Conservation (phyloP, 2,329 filamentous ascomycete genomes). For the Endoconidiophora laricicola region DNA sequence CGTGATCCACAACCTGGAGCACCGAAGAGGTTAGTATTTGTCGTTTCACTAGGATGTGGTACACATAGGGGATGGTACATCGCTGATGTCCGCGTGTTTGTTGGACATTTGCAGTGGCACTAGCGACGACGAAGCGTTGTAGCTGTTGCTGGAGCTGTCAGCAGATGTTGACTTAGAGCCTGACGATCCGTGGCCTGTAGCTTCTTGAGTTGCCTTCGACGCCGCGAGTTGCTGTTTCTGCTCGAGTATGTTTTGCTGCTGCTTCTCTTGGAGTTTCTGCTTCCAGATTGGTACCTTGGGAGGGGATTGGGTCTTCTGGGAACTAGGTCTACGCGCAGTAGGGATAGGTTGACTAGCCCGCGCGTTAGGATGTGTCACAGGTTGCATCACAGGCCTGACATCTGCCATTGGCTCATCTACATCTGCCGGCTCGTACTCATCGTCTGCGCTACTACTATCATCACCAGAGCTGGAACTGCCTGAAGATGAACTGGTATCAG, state of each 20-base stretch:
- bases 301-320: background rate
- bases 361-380: too few species aligned
- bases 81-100: slow-evolving; percentile 3
- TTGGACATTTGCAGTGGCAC: too few species aligned
- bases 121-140: too few species aligned
- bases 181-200: too few species aligned
- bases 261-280: slow-evolving; percentile 1
- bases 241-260: background rate
- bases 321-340: background rate
- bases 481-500: too few species aligned
- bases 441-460: background rate
- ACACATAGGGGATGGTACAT: slow-evolving; percentile 2
- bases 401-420: background rate
- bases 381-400: too few species aligned
- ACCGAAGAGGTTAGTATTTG: background rate
- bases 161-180: too few species aligned
- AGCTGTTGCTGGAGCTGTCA: too few species aligned
- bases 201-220: background rate
- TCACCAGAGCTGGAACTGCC: too few species aligned
- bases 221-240: background rate
- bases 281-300: slow-evolving; percentile 6
- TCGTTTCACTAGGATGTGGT: background rate
- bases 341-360: too few species aligned
- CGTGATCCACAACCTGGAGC: slow-evolving; percentile 4
- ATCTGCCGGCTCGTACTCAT: slow-evolving; percentile 1